Base-by-base conservation (phyloP, 192 early-diverging fungal genomes). In the Backusella sp. region DNA sequence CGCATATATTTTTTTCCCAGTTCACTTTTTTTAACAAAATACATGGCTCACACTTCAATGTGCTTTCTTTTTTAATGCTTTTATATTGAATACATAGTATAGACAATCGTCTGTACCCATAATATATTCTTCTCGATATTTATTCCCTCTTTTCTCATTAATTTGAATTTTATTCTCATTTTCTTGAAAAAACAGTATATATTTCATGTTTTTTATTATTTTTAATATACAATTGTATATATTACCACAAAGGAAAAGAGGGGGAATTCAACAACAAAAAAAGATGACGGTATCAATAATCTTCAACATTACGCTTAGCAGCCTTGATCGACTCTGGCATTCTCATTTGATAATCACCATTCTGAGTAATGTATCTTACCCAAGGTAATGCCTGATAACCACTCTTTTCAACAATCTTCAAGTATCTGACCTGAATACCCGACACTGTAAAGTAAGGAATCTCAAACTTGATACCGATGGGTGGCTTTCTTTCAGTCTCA, bases 291-390 rank as follows among this genome's bases (percentile, higher is more conserved):
- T 71, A 71, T 71, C 70, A 71, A 71, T 56, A 71, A 66, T 79
- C 74, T 12, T 75, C 68, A 1, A 76, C 21, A 8, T 23, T 69
- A 59, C 74, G 80, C 70, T 92, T 94, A 30, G 83, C 85, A 8
- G 90, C 87, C 73, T 94, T 94, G 75, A 95, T 86, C 35, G 91
- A 88, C 41, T 96, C 95, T 12, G 95, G 95, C 89, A 96, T 91
- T 73, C 96, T 89, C 85, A 97, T 84, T 86, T 97, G 94, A 84
- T 98, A 98, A 81, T 98, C 96, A n/a, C 94, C 94, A 75, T 96
- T 94, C 75, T 94, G 92, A 12, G 94, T 96, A 71, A 96, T 94
- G 73, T 96, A 96, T 56, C 94, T 86, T 36, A 96, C 94, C 94
- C 94, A 96, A 53, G 94, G 94, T 44, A 95, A 82, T 8, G 94